Base-by-base conservation (phyloP, 2,329 filamentous ascomycete genomes). In the Colletotrichum phormii region DNA sequence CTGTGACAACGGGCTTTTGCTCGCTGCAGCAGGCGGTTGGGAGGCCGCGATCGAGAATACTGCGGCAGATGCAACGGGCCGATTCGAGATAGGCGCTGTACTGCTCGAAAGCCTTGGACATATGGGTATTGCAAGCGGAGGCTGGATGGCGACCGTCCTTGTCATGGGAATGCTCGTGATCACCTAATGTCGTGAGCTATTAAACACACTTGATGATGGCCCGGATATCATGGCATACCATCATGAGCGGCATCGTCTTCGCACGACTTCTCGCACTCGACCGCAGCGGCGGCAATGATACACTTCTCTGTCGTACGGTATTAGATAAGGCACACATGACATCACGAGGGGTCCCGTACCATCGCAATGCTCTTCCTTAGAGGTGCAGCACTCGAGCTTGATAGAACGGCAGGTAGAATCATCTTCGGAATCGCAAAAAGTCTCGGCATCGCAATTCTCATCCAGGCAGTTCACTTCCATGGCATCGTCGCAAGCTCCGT, bases 51-150 rank as follows among this genome's bases (percentile, higher is more conserved):
- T 80, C 80, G 57, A 83, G 77, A 29, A 82, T 76, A 63, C 75
- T 79, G 46, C 80, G 81, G 74, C 81, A 83, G 72, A 83, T 82
- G 75, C 81, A 83, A 2, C 81, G 81, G n/a, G 80, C 80, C 11
- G 78, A 77, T 55, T 82, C 78, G n/a, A 83, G 78, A 60, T 82
- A 82, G 65, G 77, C 77, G 70, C 76, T 79, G 63, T 83, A 82
- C 57, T 80, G 78, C 22, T 81, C 77, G 57, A 82, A 80, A 0
- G 81, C 81, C 29, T 76, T 77, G 61, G 74, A 70, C 1, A 82
- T 76, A 61, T 83, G 81, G 37, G 77, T 77, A 49, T 64, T 78
- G 59, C 81, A 83, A 8, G 81, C 80, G 7, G 75, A 73, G 11
- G 72, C 70, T 3, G 68, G 75, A 55, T 78, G 78, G 5, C 76